Evolutionary conservation across 768 basidiomycete species (phyloP), one percentile per base, ranked within the genome.

Genomic region (Auricularia cornea): DNA sequence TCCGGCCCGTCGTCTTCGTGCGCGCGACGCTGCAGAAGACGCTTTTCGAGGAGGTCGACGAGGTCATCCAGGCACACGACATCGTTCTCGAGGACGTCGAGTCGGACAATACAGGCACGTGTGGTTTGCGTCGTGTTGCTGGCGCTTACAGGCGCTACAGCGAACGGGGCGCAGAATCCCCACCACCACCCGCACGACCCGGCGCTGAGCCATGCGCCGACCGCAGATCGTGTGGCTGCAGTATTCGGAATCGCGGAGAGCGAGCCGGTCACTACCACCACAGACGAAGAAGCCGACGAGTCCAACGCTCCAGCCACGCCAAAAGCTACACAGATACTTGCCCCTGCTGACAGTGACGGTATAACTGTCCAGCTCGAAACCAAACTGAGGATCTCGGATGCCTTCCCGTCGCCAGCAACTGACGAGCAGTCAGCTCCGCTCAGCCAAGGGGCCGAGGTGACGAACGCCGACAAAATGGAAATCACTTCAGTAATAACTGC

Each of bases 1-100:
- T 92, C 20, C 77, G 78, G n/a, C 90, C 90, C 0, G 76, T 93
- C 66, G 74, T 74, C 14, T 92, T 93, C 66, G 88, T 92, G 14
- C 84, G 77, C 20, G 84, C 87, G 0, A 76, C 79, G 12, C 60
- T 79, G 51, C 83, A 81, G 2, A 75, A 81, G 61, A 72, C 80
- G 69, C 62, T 80, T 77, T 74, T 92, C 83, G 60, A 69, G 79
- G 65, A 74, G 79, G 66, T 73, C 38, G 60, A 78, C 11, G 80
- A 87, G 54, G 66, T 68, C 18, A 62, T 68, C 33, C 61, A 64
- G 16, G 63, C 62, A 14, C 66, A 65, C 40, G 61, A 57, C 4
- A 57, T 57, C 54, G 26, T n/a, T 8, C 54, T 57, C 4, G 54
- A 57, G 16, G 54, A 57, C 30, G 54, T 8, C 44, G 44, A 10